Evolutionary conservation across 2,329 filamentous ascomycete genomes (phyloP).

Genomic region (Scopulariopsis brevicaulis): DNA sequence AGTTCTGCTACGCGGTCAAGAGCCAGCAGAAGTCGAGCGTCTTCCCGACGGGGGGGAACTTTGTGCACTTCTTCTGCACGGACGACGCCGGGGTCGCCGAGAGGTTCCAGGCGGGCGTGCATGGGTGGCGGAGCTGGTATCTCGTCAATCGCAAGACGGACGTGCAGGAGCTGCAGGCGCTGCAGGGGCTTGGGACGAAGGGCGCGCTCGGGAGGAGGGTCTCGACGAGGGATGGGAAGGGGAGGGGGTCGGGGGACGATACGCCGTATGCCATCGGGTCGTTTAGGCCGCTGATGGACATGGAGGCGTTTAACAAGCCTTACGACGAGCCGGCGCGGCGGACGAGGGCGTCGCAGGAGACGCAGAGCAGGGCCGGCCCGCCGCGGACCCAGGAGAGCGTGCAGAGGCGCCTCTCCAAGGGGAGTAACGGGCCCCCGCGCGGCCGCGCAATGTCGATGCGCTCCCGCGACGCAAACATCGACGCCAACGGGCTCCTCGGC

Average conservation of each 20-base stretch:
- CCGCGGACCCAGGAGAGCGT: neutral
- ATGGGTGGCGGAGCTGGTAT: slow-evolving; percentile 88
- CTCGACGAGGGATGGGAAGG: slow-evolving; percentile 22
- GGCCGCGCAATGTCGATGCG: neutral
- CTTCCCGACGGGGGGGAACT: slow-evolving; percentile 74
- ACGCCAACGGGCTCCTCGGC: slow-evolving; percentile 38
- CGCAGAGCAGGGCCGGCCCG: neutral
- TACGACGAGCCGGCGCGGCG: slow-evolving; percentile 28
- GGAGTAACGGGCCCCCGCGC: neutral
- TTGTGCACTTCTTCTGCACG: slow-evolving; percentile 83
- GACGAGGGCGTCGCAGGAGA: neutral
- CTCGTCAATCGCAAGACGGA: slow-evolving; percentile 57
- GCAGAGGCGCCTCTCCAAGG: slow-evolving; percentile 5
- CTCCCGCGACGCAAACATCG: slow-evolving; percentile 29
- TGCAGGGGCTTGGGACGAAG: neutral
- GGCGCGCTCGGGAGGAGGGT: slow-evolving; percentile 10
- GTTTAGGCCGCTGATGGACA: slow-evolving; percentile 57
- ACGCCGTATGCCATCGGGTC: slow-evolving; percentile 52
- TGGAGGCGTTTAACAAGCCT: slow-evolving; percentile 44
- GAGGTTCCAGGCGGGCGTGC: slow-evolving; percentile 60
- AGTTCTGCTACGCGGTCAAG: slow-evolving; percentile 77
- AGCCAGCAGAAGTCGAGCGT: slow-evolving; percentile 81
- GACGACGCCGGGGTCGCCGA: slow-evolving; percentile 57
- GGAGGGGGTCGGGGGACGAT: slow-evolving; percentile 31
- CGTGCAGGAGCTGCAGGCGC: slow-evolving; percentile 25